These are phyloP conservation scores for Lepiota brunneoincarnata DNA, from an alignment of 768 basidiomycete species.

Conservation along the genomic window DNA sequence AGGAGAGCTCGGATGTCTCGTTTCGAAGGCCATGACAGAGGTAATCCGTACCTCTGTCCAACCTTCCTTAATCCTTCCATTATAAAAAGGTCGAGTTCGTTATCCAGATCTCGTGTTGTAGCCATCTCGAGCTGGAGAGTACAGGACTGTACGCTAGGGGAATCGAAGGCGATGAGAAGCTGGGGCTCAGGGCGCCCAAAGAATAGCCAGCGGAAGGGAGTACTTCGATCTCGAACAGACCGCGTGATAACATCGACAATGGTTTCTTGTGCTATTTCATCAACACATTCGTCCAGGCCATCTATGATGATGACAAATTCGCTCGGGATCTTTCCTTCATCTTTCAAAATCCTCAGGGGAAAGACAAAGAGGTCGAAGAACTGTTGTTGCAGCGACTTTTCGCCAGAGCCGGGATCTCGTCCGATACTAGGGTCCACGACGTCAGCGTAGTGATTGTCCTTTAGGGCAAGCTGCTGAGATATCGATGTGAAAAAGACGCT, in stretches of 20 bases:
- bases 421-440: neutral
- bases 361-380: neutral
- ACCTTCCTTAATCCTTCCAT: conserved; percentile 3
- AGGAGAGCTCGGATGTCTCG: neutral
- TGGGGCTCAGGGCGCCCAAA: conserved; percentile 3
- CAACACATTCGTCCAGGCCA: neutral
- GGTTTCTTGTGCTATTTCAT: neutral
- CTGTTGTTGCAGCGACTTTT: neutral
- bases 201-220: conserved; percentile 2
- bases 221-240: neutral
- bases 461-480: neutral
- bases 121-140: neutral
- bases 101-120: neutral
- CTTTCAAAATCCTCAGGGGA: neutral
- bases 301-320: neutral
- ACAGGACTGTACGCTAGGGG: neutral
- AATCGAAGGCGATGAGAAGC: conserved; percentile 4
- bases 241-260: conserved; percentile 1
- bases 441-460: neutral
- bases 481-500: neutral
- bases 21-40: conserved; percentile 11
- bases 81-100: conserved; percentile 3
- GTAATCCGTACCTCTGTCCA: neutral
- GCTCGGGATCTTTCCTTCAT: neutral
- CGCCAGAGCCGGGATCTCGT: neutral